phyloP scores from a whole-genome alignment of 2,329 filamentous ascomycete species.

The Pyrenophora graminea region DNA sequence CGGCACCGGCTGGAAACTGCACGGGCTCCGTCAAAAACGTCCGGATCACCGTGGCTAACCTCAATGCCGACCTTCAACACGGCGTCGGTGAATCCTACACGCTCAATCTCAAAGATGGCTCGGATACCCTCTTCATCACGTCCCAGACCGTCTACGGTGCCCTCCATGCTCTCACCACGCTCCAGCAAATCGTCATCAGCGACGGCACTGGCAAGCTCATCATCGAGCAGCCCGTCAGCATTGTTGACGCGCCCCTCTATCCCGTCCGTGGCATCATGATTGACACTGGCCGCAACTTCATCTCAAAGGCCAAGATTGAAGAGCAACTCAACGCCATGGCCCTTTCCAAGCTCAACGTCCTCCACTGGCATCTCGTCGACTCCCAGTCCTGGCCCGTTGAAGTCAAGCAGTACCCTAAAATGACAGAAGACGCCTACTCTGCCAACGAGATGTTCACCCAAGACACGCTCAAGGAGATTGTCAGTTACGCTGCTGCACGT shows the following conservation, averaged over 20 bases:
- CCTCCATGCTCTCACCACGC: constrained; percentile 61
- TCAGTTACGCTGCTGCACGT: constrained; percentile 58
- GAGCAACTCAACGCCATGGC: constrained; percentile 62
- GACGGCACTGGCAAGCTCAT: constrained; percentile 52
- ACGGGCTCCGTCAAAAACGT: constrained; percentile 48
- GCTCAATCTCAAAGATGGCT: constrained; percentile 49
- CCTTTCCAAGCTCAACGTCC: constrained; percentile 61
- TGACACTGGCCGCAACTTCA: constrained; percentile 60
- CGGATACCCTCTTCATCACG: constrained; percentile 51
- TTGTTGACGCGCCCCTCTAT: constrained; percentile 57
- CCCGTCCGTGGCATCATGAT: constrained; percentile 61
- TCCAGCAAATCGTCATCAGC: constrained; percentile 60
- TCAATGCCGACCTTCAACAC: constrained; percentile 56
- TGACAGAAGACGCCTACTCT: constrained; percentile 61
- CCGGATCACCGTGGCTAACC: constrained; percentile 53
- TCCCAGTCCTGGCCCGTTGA: constrained; percentile 61
- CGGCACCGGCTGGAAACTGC: constrained; percentile 24
- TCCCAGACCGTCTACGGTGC: constrained; percentile 60
- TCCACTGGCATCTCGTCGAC: constrained; percentile 63
- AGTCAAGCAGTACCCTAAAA: constrained; percentile 55
- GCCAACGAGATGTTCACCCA: constrained; percentile 53
- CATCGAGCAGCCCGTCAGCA: constrained; percentile 58
- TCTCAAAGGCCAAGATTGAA: constrained; percentile 55
- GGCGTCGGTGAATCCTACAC: constrained; percentile 63
- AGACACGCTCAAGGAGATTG: constrained; percentile 49